Evolutionary conservation across 768 basidiomycete species (phyloP), one percentile per base, ranked within the genome.

Genomic region (Ramaria sp.): DNA sequence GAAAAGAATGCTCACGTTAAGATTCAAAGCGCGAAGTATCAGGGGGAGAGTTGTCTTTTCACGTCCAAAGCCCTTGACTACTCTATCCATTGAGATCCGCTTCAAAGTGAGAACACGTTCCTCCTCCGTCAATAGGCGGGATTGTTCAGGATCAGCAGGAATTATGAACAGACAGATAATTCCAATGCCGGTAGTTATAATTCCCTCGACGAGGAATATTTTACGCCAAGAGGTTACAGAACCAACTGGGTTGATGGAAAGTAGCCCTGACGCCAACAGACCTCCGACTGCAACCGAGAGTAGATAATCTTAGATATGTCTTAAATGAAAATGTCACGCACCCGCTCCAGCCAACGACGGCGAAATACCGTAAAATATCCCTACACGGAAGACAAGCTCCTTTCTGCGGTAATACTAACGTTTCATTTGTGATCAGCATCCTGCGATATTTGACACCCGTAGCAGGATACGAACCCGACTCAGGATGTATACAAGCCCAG

Each of bases 121-220:
- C 27, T 66, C 64, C 1, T 63, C 56, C 28, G 60, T 66, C 16
- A 72, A 56, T 57, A 72, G 58, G 1, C 67, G 66, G 3, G 69
- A 69, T 30, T 57, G 59, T 51, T 64, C 64, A 13, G 70, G 70
- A 52, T 71, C 69, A 28, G 62, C 58, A n/a, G 71, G 71, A 42
- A 71, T 58, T 25, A 71, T 64, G 15, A 69, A 47, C 53, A 70
- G 64, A 48, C 69, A 66, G 1, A 71, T 24, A 16, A 71, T 49
- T 5, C 70, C 71, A 56, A 71, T 63, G 2, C 64, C 67, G 20
- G 67, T 66, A 7, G 71, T 71, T 3, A 72, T 71, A 18, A 69
- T 67, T 7, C 69, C 73, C 67, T 74, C 73, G 37, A 73, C 57
- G 25, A 75, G 64, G 51, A 75, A 73, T 27, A 75, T 71, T 61